Conservation (phyloP, 2,329 filamentous ascomycete species). For the Ambrosiella cleistominuta region DNA sequence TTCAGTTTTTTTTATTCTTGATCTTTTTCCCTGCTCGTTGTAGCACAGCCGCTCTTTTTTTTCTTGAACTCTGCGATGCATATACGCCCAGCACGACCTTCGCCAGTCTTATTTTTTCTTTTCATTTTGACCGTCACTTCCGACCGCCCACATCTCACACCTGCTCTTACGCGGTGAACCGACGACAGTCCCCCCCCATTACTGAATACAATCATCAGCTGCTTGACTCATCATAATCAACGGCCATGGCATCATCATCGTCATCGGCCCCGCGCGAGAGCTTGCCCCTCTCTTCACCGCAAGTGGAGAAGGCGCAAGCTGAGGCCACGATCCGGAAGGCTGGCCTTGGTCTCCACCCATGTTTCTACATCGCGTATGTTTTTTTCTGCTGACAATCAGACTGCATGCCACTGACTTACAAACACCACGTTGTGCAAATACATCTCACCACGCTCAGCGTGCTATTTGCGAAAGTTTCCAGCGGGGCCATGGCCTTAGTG, state of each 20-base stretch:
- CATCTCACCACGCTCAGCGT: not conserved
- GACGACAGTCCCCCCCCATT: not conserved
- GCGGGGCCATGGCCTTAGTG: too few relatives aligned
- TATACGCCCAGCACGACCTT: not conserved
- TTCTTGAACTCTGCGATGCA: not conserved
- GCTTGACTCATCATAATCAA: conserved; percentile 1
- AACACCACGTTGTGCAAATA: not conserved
- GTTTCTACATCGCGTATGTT: conserved; percentile 21
- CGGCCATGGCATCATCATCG: conserved; percentile 11
- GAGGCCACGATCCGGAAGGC: conserved; percentile 11
- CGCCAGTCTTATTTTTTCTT: not conserved
- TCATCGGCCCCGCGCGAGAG: conserved; percentile 12
- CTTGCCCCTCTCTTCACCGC: conserved; percentile 11
- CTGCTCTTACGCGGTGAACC: not conserved
- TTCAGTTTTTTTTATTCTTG: not conserved
- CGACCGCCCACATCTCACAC: not conserved
- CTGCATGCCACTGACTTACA: too few relatives aligned
- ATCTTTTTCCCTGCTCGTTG: not conserved
- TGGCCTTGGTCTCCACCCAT: conserved; percentile 15
- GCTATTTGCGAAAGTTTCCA: too few relatives aligned
- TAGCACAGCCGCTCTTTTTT: conserved; percentile 1
- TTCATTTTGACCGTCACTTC: not conserved
- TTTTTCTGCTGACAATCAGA: not conserved
- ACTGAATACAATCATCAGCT: not conserved
- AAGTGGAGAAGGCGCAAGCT: conserved; percentile 15